phyloP scores from a whole-genome alignment of 139 green algal species.

The Volvox africanus region DNA sequence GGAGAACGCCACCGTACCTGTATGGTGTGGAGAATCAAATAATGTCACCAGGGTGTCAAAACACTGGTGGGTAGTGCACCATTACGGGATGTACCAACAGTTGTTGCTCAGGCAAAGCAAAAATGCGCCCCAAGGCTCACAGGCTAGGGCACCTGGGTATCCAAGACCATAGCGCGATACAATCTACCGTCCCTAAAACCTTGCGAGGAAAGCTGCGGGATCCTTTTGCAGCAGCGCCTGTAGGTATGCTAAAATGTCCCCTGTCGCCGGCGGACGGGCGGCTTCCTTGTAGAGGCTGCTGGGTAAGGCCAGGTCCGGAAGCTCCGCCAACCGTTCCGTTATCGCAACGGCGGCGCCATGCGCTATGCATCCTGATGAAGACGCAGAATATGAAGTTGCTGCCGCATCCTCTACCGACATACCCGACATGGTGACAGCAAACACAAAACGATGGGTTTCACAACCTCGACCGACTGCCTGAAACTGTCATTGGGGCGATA shows the following conservation, averaged over 20 bases:
- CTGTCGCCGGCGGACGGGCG: background rate
- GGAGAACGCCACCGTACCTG: constrained; percentile 28
- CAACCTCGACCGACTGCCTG: too few relatives aligned
- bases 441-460: too few relatives aligned
- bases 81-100: too few relatives aligned
- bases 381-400: background rate
- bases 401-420: background rate
- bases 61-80: too few relatives aligned
- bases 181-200: background rate
- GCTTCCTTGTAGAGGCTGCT: constrained; percentile 37
- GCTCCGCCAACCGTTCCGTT: constrained; percentile 8
- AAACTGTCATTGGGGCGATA: too few relatives aligned
- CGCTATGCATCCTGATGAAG: background rate
- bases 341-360: constrained; percentile 12
- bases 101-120: too few relatives aligned
- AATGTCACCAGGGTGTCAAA: background rate
- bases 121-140: too few relatives aligned
- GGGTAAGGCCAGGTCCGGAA: constrained; percentile 28
- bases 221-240: constrained; percentile 59
- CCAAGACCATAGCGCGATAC: too few relatives aligned
- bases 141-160: too few relatives aligned
- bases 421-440: background rate
- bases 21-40: background rate
- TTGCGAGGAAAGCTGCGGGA: constrained; percentile 71
- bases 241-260: constrained; percentile 54